These are phyloP conservation scores for Zygnema circumcarinatum DNA, from an alignment of 139 green algal genomes.

Conservation along the genomic window DNA sequence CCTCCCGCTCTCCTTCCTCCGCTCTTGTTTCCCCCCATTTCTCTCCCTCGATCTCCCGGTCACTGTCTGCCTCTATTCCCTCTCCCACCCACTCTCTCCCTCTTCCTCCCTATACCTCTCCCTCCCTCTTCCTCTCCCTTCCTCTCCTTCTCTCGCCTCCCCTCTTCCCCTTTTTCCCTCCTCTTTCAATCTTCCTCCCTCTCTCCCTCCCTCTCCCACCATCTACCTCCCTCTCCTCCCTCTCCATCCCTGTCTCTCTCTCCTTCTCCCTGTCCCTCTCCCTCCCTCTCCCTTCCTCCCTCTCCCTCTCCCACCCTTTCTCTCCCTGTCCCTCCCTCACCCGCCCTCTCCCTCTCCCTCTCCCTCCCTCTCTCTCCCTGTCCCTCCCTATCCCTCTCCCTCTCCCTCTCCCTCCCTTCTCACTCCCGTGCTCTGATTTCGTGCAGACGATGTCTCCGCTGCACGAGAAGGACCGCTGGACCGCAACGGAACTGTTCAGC, in stretches of 20 bases:
- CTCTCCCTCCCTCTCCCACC: not conserved
- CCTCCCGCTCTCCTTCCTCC: not conserved
- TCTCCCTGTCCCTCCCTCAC: not conserved
- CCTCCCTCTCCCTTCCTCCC: not conserved
- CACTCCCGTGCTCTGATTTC: not conserved
- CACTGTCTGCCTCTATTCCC: not conserved
- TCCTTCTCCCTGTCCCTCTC: not conserved
- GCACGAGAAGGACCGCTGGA: too few species aligned
- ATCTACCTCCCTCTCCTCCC: not conserved
- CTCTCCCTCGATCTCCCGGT: not conserved
- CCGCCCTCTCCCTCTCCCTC: not conserved
- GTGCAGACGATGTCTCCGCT: too few species aligned
- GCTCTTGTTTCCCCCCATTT: not conserved
- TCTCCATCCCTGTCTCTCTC: not conserved
- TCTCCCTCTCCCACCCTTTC: not conserved
- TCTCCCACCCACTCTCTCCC: not conserved
- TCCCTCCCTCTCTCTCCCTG: not conserved
- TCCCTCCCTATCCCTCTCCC: not conserved
- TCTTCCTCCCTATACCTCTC: not conserved
- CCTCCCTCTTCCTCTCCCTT: not conserved
- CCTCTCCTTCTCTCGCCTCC: not conserved
- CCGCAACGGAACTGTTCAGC: too few species aligned
- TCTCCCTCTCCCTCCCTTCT: not conserved
- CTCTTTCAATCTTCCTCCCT: not conserved
- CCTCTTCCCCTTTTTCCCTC: not conserved